Conservation (phyloP, 148 eudicot genomes). For the Vaccinium vitisidaea region DNA sequence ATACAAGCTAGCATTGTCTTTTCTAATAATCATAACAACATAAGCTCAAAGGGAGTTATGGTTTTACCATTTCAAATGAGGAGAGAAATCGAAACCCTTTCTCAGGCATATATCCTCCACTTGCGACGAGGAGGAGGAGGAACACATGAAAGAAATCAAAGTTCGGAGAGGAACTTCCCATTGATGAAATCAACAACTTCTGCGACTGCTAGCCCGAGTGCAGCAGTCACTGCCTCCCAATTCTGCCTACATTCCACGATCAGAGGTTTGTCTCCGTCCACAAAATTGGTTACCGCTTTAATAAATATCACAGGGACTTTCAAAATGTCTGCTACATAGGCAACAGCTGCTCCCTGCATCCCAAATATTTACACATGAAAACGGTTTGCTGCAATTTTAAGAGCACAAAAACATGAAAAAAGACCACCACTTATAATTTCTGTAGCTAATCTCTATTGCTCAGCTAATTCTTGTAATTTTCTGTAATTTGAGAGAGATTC, state of each 20-base stretch:
- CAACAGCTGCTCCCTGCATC: constrained; percentile 92
- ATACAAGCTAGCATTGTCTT: not conserved
- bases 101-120: not conserved
- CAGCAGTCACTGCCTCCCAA: constrained; percentile 63
- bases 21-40: not conserved
- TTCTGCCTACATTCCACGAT: constrained; percentile 82
- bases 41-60: not conserved
- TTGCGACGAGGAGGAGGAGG: not conserved
- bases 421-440: not conserved
- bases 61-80: not conserved
- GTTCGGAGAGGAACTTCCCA: constrained; percentile 70
- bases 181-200: constrained; percentile 66
- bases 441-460: not conserved
- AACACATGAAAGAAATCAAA: constrained; percentile 32
- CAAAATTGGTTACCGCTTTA: constrained; percentile 89
- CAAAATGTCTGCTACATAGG: constrained; percentile 82
- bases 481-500: not conserved
- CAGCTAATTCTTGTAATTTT: not conserved
- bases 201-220: constrained; percentile 60
- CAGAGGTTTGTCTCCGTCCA: constrained; percentile 85
- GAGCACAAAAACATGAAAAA: not conserved
- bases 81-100: not conserved
- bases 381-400: not conserved
- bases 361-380: constrained; percentile 3
- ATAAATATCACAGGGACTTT: constrained; percentile 77